Evolutionary conservation across 225 moss, liverwort and hornwort species (phyloP).

Genomic region (Anthoceros angustus): DNA sequence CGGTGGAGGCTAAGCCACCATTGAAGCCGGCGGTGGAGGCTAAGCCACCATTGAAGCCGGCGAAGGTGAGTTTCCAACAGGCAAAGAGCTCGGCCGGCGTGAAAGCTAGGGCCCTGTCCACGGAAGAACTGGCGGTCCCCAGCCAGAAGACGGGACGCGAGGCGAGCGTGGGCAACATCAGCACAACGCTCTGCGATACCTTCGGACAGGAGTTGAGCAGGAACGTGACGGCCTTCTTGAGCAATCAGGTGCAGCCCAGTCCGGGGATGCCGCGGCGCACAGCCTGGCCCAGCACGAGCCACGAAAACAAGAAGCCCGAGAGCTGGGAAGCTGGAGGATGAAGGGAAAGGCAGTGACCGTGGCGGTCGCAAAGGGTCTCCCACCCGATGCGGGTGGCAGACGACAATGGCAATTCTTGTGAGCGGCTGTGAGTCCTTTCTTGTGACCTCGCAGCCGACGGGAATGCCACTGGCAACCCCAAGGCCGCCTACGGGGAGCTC

Average conservation of each 20-base stretch:
- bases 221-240: constrained; percentile 76
- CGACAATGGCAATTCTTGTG: constrained; percentile 51
- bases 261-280: constrained; percentile 9
- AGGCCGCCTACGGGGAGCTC: constrained; percentile 73
- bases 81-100: background rate
- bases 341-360: constrained; percentile 15
- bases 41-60: constrained; percentile 7
- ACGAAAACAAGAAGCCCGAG: no score
- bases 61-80: constrained; percentile 10
- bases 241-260: constrained; percentile 41
- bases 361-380: constrained; percentile 25
- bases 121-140: constrained; percentile 39
- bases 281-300: constrained; percentile 48
- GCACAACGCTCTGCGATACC: constrained; percentile 63
- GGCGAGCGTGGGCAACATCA: constrained; percentile 61
- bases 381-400: constrained; percentile 14
- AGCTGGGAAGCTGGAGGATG: constrained; percentile 38
- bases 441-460: constrained; percentile 95
- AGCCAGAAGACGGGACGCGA: constrained; percentile 62
- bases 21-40: constrained; percentile 18
- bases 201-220: constrained; percentile 83
- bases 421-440: constrained; percentile 74
- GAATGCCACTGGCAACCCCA: constrained; percentile 46
- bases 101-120: constrained; percentile 2
- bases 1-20: constrained; percentile 8